Conservation (phyloP, 2,329 filamentous ascomycete species). For the Fusarium paranaense region DNA sequence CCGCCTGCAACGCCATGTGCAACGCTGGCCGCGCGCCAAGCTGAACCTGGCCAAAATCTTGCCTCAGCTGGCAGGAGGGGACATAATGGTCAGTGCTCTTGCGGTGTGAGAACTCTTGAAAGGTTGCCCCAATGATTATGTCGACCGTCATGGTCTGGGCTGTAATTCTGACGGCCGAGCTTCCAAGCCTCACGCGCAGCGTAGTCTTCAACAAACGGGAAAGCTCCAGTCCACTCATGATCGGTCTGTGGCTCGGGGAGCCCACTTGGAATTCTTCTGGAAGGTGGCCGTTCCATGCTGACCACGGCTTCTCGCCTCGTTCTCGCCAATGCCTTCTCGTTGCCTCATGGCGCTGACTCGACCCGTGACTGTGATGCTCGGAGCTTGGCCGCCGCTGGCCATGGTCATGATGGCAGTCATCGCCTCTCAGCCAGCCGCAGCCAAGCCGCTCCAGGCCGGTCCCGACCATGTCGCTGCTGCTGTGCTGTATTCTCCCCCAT, state of each 20-base stretch:
- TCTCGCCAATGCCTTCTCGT: conserved; percentile 12
- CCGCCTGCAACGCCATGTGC: conserved; percentile 26
- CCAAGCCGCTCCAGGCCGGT: conserved; percentile 34
- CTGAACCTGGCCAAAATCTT: background rate
- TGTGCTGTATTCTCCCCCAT: background rate
- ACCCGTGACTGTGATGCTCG: background rate
- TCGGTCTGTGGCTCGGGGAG: conserved; percentile 14
- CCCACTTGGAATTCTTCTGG: conserved; percentile 44
- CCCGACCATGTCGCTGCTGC: conserved; percentile 24
- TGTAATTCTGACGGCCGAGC: conserved; percentile 27
- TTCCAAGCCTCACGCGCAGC: conserved; percentile 30
- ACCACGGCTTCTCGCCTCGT: conserved; percentile 11
- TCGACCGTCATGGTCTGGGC: conserved; percentile 9
- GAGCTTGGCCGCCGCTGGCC: conserved; percentile 27
- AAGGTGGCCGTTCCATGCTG: conserved; percentile 35
- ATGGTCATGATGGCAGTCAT: conserved; percentile 33
- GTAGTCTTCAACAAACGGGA: conserved; percentile 11
- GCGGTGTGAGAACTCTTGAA: background rate
- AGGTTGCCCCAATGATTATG: conserved; percentile 22
- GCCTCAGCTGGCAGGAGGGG: background rate
- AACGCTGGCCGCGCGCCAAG: conserved; percentile 13
- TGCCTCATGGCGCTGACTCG: conserved; percentile 1
- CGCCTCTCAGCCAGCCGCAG: conserved; percentile 27
- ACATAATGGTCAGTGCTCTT: background rate
- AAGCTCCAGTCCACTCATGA: conserved; percentile 23